phyloP scores from a whole-genome alignment of 768 basidiomycete genomes.

The Suillus brevipes region DNA sequence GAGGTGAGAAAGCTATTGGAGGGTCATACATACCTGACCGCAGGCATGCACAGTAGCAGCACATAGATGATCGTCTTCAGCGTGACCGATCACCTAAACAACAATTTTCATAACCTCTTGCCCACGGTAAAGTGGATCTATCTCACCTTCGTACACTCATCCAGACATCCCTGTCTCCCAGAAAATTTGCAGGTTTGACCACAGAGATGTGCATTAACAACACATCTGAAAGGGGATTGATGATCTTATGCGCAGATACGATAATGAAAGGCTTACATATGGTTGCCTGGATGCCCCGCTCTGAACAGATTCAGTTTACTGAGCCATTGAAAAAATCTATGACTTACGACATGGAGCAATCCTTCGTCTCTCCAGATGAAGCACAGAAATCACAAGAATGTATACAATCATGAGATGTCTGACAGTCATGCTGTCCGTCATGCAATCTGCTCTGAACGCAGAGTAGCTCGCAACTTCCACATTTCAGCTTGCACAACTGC shows the following conservation, averaged over 20 bases:
- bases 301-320: constrained; percentile 28
- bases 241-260: not conserved
- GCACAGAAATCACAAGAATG: constrained; percentile 22
- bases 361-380: constrained; percentile 27
- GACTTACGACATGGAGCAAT: constrained; percentile 51
- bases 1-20: not conserved
- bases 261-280: constrained; percentile 42
- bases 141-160: constrained; percentile 52
- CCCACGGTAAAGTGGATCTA: not conserved
- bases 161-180: constrained; percentile 51
- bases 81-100: constrained; percentile 47
- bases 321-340: not conserved
- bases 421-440: not conserved
- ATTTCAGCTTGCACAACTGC: not conserved
- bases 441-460: not conserved
- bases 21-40: constrained; percentile 41
- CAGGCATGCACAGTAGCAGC: constrained; percentile 55
- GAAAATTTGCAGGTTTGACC: constrained; percentile 49
- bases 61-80: constrained; percentile 52
- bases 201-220: constrained; percentile 51
- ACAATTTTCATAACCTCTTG: not conserved
- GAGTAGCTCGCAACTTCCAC: not conserved
- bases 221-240: constrained; percentile 42
- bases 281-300: constrained; percentile 60
- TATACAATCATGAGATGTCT: not conserved